Conservation (phyloP, 139 green algal genomes). For the Protoeuglena noctilucae region DNA sequence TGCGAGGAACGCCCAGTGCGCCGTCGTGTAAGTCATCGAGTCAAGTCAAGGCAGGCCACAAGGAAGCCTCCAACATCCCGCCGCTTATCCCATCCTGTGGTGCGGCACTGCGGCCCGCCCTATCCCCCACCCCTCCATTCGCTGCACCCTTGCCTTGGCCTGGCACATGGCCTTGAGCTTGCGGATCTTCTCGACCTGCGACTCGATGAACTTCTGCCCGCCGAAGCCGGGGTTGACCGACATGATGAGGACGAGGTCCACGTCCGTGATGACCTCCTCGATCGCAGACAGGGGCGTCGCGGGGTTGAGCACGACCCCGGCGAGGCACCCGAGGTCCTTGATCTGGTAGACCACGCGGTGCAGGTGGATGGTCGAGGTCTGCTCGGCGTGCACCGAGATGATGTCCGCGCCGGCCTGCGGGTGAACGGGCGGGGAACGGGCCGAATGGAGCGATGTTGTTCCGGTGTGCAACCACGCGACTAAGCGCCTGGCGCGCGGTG, state of each 20-base stretch:
- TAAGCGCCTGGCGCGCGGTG: too few species aligned
- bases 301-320: conserved; percentile 96
- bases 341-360: conserved; percentile 86
- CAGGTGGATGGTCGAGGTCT: conserved; percentile 84
- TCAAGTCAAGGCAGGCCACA: too few species aligned
- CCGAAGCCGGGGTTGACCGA: conserved; percentile 97
- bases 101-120: too few species aligned
- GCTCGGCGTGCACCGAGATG: conserved; percentile 87
- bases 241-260: conserved; percentile 96
- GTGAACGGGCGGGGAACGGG: too few species aligned
- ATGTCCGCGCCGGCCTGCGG: conserved; percentile 98
- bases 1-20: too few species aligned
- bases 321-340: conserved; percentile 92
- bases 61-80: too few species aligned
- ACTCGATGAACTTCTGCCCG: conserved; percentile 96
- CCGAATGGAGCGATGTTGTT: too few species aligned
- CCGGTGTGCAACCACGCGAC: too few species aligned
- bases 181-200: conserved; percentile 83
- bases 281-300: conserved; percentile 66
- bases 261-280: conserved; percentile 75
- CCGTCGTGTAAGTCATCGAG: too few species aligned
- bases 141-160: too few species aligned
- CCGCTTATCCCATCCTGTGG: too few species aligned
- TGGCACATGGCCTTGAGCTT: conserved; percentile 76
- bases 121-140: too few species aligned